phyloP scores from a whole-genome alignment of 1,284 basidiomycete species.

The Irpex sp. region DNA sequence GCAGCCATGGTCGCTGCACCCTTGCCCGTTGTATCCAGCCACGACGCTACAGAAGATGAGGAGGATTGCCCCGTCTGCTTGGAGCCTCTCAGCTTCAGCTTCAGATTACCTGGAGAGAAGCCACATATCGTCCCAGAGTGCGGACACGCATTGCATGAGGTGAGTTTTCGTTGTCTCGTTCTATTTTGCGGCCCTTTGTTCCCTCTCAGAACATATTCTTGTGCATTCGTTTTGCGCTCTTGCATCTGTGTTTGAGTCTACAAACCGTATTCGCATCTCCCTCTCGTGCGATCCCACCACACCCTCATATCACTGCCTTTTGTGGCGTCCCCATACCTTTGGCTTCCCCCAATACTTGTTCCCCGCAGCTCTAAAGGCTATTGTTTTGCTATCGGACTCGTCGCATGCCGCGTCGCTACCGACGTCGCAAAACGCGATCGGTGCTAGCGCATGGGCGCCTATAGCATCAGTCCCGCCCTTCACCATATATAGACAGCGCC shows the following conservation, averaged over 20 bases:
- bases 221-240: not conserved
- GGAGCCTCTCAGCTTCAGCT: slow-evolving; percentile 85
- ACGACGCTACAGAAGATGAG: slow-evolving; percentile 65
- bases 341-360: not conserved
- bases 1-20: slow-evolving; percentile 54
- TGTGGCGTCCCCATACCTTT: not conserved
- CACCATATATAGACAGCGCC: not conserved
- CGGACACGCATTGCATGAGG: slow-evolving; percentile 95
- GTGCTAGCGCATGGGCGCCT: not conserved
- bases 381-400: not conserved
- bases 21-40: slow-evolving; percentile 64
- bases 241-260: not conserved
- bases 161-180: slow-evolving; percentile 31
- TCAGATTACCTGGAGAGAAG: slow-evolving; percentile 89
- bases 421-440: not conserved
- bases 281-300: not conserved
- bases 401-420: not conserved
- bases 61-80: slow-evolving; percentile 90
- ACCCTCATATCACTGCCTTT: not conserved
- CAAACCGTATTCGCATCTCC: not conserved
- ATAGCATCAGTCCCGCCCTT: not conserved
- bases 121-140: slow-evolving; percentile 96
- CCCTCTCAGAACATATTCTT: not conserved
- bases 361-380: not conserved
- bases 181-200: not conserved